Conservation (phyloP, 192 early-diverging fungal species). For the Coemansia aciculifera region DNA sequence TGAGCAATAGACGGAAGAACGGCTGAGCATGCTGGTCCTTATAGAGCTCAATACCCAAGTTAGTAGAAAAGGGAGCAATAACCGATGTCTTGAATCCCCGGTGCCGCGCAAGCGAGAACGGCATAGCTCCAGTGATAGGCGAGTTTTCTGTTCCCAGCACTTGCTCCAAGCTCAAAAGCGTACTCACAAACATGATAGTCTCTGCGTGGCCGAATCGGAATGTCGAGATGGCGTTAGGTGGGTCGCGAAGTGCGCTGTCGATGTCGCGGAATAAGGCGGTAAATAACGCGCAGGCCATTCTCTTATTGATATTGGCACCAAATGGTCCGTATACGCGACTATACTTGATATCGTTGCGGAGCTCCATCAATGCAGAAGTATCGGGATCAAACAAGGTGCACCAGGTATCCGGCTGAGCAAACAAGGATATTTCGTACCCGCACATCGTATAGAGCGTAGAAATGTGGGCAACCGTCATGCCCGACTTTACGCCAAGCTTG, state of each 20-base stretch:
- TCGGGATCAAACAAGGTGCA: conserved; percentile 33
- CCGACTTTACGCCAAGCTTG: background rate
- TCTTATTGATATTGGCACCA: conserved; percentile 26
- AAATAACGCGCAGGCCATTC: conserved; percentile 36
- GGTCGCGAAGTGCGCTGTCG: conserved; percentile 15
- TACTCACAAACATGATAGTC: conserved; percentile 45
- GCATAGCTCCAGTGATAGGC: conserved; percentile 39
- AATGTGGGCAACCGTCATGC: conserved; percentile 8
- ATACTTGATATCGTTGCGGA: conserved; percentile 40
- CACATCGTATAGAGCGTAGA: conserved; percentile 31
- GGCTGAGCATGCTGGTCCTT: conserved; percentile 13
- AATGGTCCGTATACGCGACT: conserved; percentile 44
- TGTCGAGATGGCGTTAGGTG: conserved; percentile 16
- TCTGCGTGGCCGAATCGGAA: conserved; percentile 52
- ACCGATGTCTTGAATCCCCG: conserved; percentile 33
- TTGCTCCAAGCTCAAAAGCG: conserved; percentile 23
- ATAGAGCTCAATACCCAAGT: conserved; percentile 39
- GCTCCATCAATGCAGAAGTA: conserved; percentile 27
- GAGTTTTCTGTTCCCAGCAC: conserved; percentile 17
- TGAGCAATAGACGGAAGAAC: conserved; percentile 34
- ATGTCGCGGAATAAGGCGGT: conserved; percentile 19
- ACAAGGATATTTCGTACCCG: conserved; percentile 40
- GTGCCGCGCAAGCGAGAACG: background rate
- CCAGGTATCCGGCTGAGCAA: conserved; percentile 19
- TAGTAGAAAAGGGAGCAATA: conserved; percentile 38